A percentile compares a stretch with the other conserved stretches of the same genome.
Evolutionary conservation across 768 basidiomycete species (phyloP).

Genomic region (Tephrocybe rancida): DNA sequence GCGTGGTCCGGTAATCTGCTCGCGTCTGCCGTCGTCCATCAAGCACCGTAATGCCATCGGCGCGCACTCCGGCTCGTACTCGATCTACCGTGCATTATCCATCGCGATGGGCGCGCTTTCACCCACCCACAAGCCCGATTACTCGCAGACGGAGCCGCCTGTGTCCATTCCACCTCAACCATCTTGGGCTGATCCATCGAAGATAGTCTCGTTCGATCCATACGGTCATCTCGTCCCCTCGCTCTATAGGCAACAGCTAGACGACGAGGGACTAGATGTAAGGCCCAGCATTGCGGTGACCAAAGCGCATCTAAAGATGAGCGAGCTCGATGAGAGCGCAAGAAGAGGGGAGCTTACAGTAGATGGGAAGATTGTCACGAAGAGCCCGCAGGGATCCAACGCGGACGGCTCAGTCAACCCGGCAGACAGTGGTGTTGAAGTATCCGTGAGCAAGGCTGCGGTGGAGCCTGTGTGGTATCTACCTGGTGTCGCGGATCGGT

Average conservation of each 20-base stretch:
- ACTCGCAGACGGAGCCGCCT: constrained; percentile 82
- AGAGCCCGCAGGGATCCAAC: constrained; percentile 63
- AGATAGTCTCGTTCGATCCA: constrained; percentile 94
- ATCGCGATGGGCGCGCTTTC: constrained; percentile 88
- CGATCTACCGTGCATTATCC: constrained; percentile 90
- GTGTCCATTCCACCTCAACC: constrained; percentile 77
- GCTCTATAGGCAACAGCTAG: constrained; percentile 63
- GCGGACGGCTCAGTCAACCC: constrained; percentile 61
- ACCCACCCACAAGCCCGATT: constrained; percentile 82
- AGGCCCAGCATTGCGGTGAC: constrained; percentile 94
- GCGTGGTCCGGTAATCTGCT: constrained; percentile 90
- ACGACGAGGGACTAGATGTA: constrained; percentile 75
- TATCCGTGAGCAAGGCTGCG: constrained; percentile 88
- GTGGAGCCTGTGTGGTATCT: constrained; percentile 97
- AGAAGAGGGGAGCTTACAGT: constrained; percentile 70
- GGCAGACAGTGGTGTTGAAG: constrained; percentile 80
- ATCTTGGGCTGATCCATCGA: constrained; percentile 71
- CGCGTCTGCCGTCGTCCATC: constrained; percentile 80
- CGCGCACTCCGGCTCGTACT: constrained; percentile 92
- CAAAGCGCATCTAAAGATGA: constrained; percentile 91
- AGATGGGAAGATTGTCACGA: constrained; percentile 83
- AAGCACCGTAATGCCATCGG: constrained; percentile 94
- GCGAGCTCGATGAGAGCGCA: constrained; percentile 85
- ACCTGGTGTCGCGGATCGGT: constrained; percentile 92
- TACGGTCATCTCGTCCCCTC: constrained; percentile 88